phyloP scores from a whole-genome alignment of 495 filamentous ascomycete genomes.

The Barbatosphaeria neglecta region DNA sequence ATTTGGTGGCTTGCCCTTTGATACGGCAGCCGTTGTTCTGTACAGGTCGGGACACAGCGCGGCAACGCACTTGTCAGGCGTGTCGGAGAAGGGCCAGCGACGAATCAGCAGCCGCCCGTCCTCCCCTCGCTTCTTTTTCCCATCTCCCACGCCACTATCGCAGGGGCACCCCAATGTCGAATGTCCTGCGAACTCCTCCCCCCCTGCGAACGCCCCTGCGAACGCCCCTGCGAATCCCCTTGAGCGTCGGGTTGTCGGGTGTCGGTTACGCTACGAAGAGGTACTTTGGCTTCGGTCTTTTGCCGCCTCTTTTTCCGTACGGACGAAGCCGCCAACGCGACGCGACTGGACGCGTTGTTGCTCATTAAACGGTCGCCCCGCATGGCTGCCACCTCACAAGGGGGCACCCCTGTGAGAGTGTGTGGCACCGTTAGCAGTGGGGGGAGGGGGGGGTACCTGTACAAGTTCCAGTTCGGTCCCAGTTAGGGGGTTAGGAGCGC shows the following conservation, averaged over 20 bases:
- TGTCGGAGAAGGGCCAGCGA: background rate
- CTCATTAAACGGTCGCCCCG: background rate
- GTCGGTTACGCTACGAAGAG: too few species aligned
- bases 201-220: background rate
- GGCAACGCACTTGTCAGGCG: too few species aligned
- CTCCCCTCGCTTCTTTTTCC: background rate
- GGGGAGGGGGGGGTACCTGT: too few species aligned
- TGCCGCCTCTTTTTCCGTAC: background rate
- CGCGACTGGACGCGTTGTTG: background rate
- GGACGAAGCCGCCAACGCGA: background rate
- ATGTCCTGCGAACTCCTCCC: background rate
- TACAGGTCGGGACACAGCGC: too few species aligned
- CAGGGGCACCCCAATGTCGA: background rate
- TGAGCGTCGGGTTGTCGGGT: too few species aligned
- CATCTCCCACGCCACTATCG: background rate
- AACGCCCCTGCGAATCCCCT: too few species aligned
- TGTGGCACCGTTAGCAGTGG: background rate
- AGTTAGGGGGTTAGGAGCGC: too few species aligned
- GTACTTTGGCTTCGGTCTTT: background rate
- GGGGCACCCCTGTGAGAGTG: background rate
- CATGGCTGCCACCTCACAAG: background rate
- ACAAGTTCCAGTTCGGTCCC: too few species aligned
- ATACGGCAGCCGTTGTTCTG: too few species aligned
- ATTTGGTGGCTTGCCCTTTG: too few species aligned
- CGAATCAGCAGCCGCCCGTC: background rate